Conservation (phyloP, 495 filamentous ascomycete species). For the Tuber umbilicatum region DNA sequence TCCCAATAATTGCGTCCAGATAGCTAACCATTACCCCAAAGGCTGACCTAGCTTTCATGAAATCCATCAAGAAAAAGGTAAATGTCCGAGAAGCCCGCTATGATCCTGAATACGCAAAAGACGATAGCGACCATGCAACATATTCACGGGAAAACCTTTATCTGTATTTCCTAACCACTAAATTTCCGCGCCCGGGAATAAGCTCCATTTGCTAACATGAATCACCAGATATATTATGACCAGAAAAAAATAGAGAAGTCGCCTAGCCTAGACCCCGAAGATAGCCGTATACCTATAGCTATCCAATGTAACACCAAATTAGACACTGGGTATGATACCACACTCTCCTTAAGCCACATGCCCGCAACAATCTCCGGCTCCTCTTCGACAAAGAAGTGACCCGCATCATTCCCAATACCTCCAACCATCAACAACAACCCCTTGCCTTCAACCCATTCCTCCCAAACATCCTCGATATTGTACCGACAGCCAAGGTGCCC, state of each 20-base stretch:
- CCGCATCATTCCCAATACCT: constrained; percentile 45
- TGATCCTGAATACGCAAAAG: constrained; percentile 43
- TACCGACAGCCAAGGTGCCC: constrained; percentile 45
- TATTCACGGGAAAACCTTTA: constrained; percentile 48
- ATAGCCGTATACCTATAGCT: constrained; percentile 8
- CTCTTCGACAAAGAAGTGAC: constrained; percentile 53
- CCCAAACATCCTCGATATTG: constrained; percentile 49
- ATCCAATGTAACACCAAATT: constrained; percentile 14
- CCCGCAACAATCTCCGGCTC: constrained; percentile 43
- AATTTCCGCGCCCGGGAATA: neutral
- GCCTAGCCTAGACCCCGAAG: constrained; percentile 1
- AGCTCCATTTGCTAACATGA: constrained; percentile 11
- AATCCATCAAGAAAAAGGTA: constrained; percentile 46
- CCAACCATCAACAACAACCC: constrained; percentile 38
- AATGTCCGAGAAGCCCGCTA: constrained; percentile 46
- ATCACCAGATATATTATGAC: constrained; percentile 40
- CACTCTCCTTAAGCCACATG: constrained; percentile 29
- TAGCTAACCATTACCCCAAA: constrained; percentile 26
- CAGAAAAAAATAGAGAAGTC: constrained; percentile 32
- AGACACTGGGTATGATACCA: constrained; percentile 18
- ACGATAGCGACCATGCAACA: constrained; percentile 45
- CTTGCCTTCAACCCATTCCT: constrained; percentile 45
- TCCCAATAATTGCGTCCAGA: neutral
- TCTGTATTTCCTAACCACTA: constrained; percentile 42
- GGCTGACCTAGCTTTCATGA: constrained; percentile 50